Base-by-base conservation (phyloP, 2,329 filamentous ascomycete species). In the Shiraia sp. region DNA sequence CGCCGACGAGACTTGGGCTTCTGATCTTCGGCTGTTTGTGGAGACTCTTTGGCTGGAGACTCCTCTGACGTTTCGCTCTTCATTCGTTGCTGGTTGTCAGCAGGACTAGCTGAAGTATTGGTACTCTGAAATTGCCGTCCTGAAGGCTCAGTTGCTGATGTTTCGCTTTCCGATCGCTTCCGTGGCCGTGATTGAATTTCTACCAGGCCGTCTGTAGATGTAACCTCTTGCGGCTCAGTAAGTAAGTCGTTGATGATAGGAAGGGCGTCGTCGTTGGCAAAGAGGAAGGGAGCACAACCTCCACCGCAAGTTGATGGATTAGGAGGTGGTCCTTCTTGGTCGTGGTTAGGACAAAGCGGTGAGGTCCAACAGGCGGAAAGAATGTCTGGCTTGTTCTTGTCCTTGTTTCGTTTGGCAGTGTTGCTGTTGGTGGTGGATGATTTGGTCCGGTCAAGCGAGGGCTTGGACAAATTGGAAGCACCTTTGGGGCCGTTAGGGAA, bases 321-420 rank as follows among this genome's bases (percentile, higher is more conserved):
- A 3, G 69, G 69, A 14, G 66, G 66, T 8, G 64, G 55, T 4
- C 63, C 67, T 24, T 68, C 63, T 31, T 68, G 60, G 19, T 61
- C 61, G 45, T 71, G 63, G 22, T 71, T 71, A 10, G 69, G 69
- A 40, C 69, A 72, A 3, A 72, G 48, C 10, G 69, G 69, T 25
- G 68, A 71, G 6, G 67, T 71, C 69, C 69, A 72, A 47, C 69
- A 72, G 12, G 68, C 67, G 17, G 69, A 69, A 6, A 70, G 45
- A 17, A 66, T 62, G 37, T 72, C 69, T 22, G 65, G 57, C 41
- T 65, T 64, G 35, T 51, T 60, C 49, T n/a, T n/a, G n/a, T n/a
- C n/a, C n/a, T 63, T 69, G 37, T 46, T 66, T n/a, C 68, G 59
- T 52, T 71, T 71, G 12, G 43, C 38, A 6, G 55, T 62, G 3